phyloP scores from a whole-genome alignment of 305 asterid genomes.

The Fraxinus velutina region DNA sequence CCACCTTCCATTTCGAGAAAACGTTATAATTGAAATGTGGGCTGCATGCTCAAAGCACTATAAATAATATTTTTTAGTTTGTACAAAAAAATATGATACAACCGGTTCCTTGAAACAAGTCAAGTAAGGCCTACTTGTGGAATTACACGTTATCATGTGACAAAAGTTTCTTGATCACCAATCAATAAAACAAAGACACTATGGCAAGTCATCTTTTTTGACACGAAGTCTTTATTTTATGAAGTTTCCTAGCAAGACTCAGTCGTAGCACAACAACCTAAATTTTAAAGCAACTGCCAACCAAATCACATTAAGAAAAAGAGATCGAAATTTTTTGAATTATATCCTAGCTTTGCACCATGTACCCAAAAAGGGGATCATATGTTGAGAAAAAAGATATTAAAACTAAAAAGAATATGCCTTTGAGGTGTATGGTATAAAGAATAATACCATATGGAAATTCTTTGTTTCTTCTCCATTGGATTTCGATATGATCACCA shows the following conservation, averaged over 20 bases:
- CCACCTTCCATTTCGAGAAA: slow-evolving; percentile 16
- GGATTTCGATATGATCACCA: slow-evolving; percentile 79
- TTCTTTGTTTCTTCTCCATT: slow-evolving; percentile 82
- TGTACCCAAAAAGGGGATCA: not conserved
- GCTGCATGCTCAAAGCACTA: not conserved
- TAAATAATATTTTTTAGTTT: not conserved
- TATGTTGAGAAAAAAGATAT: not conserved
- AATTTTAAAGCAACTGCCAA: slow-evolving; percentile 11
- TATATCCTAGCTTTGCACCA: not conserved
- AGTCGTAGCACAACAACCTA: slow-evolving; percentile 20
- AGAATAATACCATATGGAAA: slow-evolving; percentile 66
- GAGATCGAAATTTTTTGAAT: not conserved
- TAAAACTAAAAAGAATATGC: not conserved
- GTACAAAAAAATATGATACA: not conserved
- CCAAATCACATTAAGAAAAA: slow-evolving; percentile 13
- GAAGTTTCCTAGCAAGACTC: slow-evolving; percentile 23
- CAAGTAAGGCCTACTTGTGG: slow-evolving; percentile 24
- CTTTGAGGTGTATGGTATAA: not conserved
- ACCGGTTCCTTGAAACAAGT: slow-evolving; percentile 14
- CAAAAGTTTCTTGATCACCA: not conserved
- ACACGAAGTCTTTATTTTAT: not conserved
- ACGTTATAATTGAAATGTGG: not conserved
- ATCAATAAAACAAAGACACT: not conserved
- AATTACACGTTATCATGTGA: not conserved
- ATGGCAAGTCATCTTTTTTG: not conserved